Evolutionary conservation across 768 basidiomycete species (phyloP), one percentile per base, ranked within the genome.

Genomic region (Tricholoma sp.): DNA sequence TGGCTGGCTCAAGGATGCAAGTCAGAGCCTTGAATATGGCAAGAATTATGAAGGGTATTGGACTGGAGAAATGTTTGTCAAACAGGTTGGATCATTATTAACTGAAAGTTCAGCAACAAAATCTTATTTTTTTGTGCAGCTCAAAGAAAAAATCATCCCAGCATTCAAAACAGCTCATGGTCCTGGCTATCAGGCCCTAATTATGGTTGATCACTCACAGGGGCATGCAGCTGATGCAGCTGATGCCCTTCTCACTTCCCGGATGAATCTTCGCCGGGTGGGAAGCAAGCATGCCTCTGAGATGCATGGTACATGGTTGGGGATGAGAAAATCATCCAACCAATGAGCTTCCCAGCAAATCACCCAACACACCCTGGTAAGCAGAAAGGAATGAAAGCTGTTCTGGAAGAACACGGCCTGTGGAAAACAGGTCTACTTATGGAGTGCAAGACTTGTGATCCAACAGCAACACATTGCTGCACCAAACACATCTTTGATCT

Each of bases 191-290:
- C n/a, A n/a, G n/a, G n/a, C n/a, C n/a, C n/a, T n/a, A n/a, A n/a
- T 77, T 41, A 58, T 75, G 46, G 66, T 78, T 53, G 71, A 77
- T 56, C 70, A 77, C 54, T 78, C 75, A 4, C 75, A 76, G 54
- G 75, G 74, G 0, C 73, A 75, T 55, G 64, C 66, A 12, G 71
- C 72, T 49, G 76, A 74, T 65, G 55, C 70, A 3, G 58, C 52
- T 1, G 70, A 76, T 67, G 72, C 74, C 2, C 64, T 77, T 0
- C 57, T 71, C 1, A 66, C 58, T 0, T 64, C 67, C 8, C 59
- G 62, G 0, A 76, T 78, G 74, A 77, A 78, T 63, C 9, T 71
- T 9, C 60, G 61, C 72, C 74, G 11, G 74, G 73, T 24, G 75
- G 76, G 2, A 74, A 74, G 55, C 77, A 79, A 55, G 65, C 71